Evolutionary conservation across 768 basidiomycete species (phyloP).

Genomic region (Rhodotorula sphaerocarpa): DNA sequence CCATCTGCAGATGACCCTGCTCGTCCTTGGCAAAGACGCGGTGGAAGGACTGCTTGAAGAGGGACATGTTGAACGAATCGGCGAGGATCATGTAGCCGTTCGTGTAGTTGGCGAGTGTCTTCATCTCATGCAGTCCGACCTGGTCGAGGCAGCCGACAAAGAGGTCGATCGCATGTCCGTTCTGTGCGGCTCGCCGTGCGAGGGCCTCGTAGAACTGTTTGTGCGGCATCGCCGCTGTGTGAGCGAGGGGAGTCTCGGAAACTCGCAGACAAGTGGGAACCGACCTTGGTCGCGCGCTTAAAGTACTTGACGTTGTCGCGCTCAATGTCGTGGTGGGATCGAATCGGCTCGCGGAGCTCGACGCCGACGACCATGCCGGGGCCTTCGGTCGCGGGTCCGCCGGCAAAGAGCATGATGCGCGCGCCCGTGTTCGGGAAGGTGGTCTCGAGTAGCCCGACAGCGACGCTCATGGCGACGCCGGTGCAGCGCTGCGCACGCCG

Average conservation of each 20-base stretch:
- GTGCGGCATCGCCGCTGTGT: neutral
- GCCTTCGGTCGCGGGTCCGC: conserved; percentile 91
- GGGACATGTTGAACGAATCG: conserved; percentile 92
- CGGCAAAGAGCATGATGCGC: conserved; percentile 89
- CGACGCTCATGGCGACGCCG: conserved; percentile 86
- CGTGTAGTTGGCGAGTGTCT: conserved; percentile 84
- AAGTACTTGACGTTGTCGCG: conserved; percentile 93
- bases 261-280: conserved; percentile 21
- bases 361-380: conserved; percentile 94
- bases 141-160: conserved; percentile 98
- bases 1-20: conserved; percentile 86
- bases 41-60: conserved; percentile 97
- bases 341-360: conserved; percentile 92
- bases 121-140: conserved; percentile 96
- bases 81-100: conserved; percentile 94
- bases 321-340: conserved; percentile 98
- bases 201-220: conserved; percentile 86
- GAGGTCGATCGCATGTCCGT: conserved; percentile 88
- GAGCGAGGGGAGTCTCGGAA: too few relatives aligned
- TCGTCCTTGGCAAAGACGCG: conserved; percentile 87
- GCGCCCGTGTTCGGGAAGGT: conserved; percentile 94
- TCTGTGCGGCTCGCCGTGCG: conserved; percentile 83
- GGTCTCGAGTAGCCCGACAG: conserved; percentile 83
- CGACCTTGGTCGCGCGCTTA: conserved; percentile 89
- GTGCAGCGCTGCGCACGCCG: conserved; percentile 88